Base-by-base conservation (phyloP, 1,284 basidiomycete species). In the Trichosporon sp. region DNA sequence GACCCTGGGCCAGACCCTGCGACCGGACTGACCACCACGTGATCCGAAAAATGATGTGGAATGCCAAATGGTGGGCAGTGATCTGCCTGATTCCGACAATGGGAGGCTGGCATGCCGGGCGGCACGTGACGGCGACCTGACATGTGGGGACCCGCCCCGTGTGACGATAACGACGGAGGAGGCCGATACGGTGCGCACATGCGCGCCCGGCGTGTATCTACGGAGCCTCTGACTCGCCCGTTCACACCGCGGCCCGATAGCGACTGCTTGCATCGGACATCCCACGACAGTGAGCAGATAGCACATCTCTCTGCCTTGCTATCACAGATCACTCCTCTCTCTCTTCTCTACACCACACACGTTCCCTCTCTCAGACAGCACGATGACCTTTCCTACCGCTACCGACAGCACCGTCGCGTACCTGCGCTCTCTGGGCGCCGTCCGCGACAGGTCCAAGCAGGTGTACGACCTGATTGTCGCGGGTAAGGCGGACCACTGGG, bases 381-480 rank as follows among this genome's bases (percentile, higher is more conserved):
- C 31, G 14, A 67, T 32, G 32, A 54, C 31, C 5, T 14, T 4
- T n/a, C 64, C 31, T 11, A 54, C 43, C 4, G 61, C 46, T 16
- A 54, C 68, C 12, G 32, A 35, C 32, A 8, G 61, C 54, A 70
- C 67, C 1, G 66, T 73, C 2, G 37, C 70, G 4, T 96, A 96
- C 80, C 88, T 98, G 65, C 90, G 92, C 65, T 94, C 93, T 0
- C 88, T 98, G 0, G 91, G 92, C 16, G 89, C 94, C 4, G 94
- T 98, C 75, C 89, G 96, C 56, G 91, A 94, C 77, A 89, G 93
- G 67, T 98, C 94, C 81, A 81, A 83, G 43, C 88, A 88, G 69
- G 93, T 98, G 51, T 91, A 92, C 81, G 86, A 89, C 31, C 89
- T 96, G 16, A 93, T 92, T 4, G 84, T 89, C 78, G 81, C 88